Percentiles rank a stretch among this genome's conserved stretches.
phyloP scores from a whole-genome alignment of 148 eudicot genomes.

The Salicornia ramosissima region DNA sequence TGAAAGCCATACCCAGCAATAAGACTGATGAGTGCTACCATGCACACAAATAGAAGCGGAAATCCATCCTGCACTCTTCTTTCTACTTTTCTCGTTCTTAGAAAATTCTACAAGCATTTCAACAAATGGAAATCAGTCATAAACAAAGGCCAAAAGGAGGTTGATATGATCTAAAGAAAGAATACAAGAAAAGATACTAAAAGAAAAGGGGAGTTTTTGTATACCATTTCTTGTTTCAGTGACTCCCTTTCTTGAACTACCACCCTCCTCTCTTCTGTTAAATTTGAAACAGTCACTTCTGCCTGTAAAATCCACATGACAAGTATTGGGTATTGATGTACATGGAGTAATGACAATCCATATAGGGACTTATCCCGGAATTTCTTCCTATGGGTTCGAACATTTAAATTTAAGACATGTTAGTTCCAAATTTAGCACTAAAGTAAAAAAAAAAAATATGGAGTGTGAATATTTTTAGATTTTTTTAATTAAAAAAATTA shows the following conservation, averaged over 20 bases:
- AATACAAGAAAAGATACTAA: not conserved
- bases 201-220: not conserved
- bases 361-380: too few species aligned
- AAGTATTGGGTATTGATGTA: not conserved
- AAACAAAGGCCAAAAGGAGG: not conserved
- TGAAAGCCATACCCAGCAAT: constrained; percentile 51
- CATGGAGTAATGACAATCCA: not conserved
- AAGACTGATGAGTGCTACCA: constrained; percentile 61
- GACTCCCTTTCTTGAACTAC: constrained; percentile 48
- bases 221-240: constrained; percentile 68
- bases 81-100: constrained; percentile 37
- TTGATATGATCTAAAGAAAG: not conserved
- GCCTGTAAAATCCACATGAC: constrained; percentile 50
- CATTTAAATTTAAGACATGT: too few species aligned
- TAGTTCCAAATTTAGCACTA: too few species aligned
- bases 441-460: too few species aligned
- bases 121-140: constrained; percentile 5
- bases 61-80: constrained; percentile 63
- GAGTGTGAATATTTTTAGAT: too few species aligned
- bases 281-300: constrained; percentile 46
- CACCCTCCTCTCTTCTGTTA: constrained; percentile 60
- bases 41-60: constrained; percentile 70
- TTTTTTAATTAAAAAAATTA: too few species aligned
- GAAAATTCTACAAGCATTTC: constrained; percentile 38
- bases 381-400: too few species aligned